Conservation (phyloP, 2,329 filamentous ascomycete species). For the Fusarium albosuccineum region DNA sequence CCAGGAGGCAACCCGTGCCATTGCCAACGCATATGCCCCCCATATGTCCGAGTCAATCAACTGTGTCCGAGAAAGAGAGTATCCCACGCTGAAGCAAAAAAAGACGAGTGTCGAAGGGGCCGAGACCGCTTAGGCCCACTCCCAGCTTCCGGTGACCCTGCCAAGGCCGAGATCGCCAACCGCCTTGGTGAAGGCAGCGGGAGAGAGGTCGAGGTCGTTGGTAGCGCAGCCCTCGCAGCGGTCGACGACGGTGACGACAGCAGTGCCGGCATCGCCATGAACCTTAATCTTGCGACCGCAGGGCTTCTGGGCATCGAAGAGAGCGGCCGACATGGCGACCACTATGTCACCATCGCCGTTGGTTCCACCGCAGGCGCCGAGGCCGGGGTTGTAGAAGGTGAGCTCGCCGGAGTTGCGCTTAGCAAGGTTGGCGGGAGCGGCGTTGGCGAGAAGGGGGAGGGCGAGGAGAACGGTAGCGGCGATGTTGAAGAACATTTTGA, state of each 20-base stretch:
- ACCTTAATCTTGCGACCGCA: constrained; percentile 78
- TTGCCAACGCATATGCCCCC: constrained; percentile 13
- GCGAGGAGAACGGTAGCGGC: constrained; percentile 33
- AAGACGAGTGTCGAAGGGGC: not conserved
- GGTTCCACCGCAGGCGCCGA: constrained; percentile 77
- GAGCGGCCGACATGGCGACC: constrained; percentile 74
- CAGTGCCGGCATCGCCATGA: constrained; percentile 58
- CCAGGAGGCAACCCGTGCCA: constrained; percentile 25
- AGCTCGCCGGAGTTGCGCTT: constrained; percentile 29
- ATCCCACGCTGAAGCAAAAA: not conserved
- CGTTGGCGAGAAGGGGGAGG: constrained; percentile 34
- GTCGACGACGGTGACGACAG: constrained; percentile 77
- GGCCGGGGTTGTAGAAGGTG: constrained; percentile 71
- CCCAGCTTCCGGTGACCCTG: constrained; percentile 44
- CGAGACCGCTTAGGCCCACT: constrained; percentile 37
- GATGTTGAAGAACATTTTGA: constrained; percentile 42
- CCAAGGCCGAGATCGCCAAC: constrained; percentile 50
- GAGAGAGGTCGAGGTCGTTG: constrained; percentile 63
- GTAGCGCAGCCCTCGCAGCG: constrained; percentile 67
- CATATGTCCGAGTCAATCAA: constrained; percentile 23
- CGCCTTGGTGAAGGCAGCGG: constrained; percentile 60
- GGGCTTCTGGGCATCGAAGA: constrained; percentile 71
- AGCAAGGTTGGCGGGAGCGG: constrained; percentile 25
- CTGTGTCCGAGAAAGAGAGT: constrained; percentile 28
- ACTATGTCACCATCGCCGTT: constrained; percentile 69